Percentiles rank a stretch among this genome's conserved stretches.
These are phyloP conservation scores for Cordyceps farinosa DNA, from an alignment of 2,329 filamentous ascomycete genomes.

Conservation along the genomic window DNA sequence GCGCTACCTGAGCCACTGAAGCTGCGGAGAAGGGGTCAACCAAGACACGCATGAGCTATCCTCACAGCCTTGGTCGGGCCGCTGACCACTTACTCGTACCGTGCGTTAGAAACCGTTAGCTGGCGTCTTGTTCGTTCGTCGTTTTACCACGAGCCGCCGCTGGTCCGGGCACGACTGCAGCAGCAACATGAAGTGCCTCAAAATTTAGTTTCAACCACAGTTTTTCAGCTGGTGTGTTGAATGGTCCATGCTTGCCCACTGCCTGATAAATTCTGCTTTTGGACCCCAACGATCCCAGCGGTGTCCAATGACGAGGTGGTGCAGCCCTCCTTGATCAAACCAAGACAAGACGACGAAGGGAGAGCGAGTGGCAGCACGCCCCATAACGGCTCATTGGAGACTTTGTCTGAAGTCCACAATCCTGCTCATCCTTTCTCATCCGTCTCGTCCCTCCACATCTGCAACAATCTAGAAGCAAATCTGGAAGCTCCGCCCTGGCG, in stretches of 20 bases:
- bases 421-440: slow-evolving; percentile 4
- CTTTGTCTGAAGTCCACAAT: not conserved
- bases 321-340: not conserved
- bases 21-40: not conserved
- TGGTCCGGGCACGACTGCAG: no score
- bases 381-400: not conserved
- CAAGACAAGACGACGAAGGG: not conserved
- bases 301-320: not conserved
- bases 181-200: no score
- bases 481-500: slow-evolving; percentile 12
- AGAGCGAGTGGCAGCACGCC: not conserved
- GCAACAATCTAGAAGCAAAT: slow-evolving; percentile 17
- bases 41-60: not conserved
- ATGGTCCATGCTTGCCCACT: not conserved
- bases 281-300: not conserved
- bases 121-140: not conserved
- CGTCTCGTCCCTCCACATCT: slow-evolving; percentile 13
- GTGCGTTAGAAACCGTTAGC: not conserved
- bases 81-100: not conserved
- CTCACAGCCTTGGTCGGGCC: not conserved
- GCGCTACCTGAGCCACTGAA: not conserved
- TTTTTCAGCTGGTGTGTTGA: no score
- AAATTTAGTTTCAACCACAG: no score
- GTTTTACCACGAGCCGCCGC: not conserved
- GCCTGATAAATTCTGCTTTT: not conserved